Percentiles rank a stretch among this genome's conserved stretches.
Evolutionary conservation across 495 filamentous ascomycete species (phyloP).

Genomic region (Penicillium coprophilum): DNA sequence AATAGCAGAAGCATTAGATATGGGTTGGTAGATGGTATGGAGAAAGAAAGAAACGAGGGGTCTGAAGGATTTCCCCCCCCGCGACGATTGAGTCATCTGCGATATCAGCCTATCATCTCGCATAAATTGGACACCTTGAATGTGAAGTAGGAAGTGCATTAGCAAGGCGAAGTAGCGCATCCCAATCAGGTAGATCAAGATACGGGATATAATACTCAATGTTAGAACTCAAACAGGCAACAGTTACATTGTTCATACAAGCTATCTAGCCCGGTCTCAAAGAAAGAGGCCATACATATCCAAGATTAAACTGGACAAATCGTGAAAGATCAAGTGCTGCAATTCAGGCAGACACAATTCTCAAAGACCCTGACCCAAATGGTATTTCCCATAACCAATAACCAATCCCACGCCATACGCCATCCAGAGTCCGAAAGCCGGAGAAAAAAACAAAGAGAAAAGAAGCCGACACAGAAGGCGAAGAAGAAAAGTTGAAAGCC

Average conservation of each 20-base stretch:
- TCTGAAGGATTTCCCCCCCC: constrained; percentile 10
- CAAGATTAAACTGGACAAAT: constrained; percentile 23
- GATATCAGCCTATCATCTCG: constrained; percentile 3
- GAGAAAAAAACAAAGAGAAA: constrained; percentile 17
- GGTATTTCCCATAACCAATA: constrained; percentile 38
- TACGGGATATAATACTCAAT: too few species aligned
- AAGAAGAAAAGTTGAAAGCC: constrained; percentile 7
- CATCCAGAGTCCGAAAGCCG: constrained; percentile 24
- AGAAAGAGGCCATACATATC: constrained; percentile 13
- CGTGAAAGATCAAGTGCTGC: constrained; percentile 18
- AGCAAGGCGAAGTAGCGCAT: background rate
- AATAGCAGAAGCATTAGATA: background rate
- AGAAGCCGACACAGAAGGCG: constrained; percentile 20
- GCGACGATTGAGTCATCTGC: constrained; percentile 12
- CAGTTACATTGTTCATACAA: constrained; percentile 29
- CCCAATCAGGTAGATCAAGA: too few species aligned
- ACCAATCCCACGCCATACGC: constrained; percentile 38
- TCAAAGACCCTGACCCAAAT: constrained; percentile 26
- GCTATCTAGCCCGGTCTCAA: constrained; percentile 20
- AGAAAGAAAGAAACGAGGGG: background rate
- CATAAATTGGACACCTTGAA: background rate
- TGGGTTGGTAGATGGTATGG: background rate
- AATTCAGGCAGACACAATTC: constrained; percentile 10
- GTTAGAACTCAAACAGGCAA: background rate
- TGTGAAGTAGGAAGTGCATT: background rate